phyloP scores from a whole-genome alignment of 78 protist species.

The Dictyostelium firmibasis region DNA sequence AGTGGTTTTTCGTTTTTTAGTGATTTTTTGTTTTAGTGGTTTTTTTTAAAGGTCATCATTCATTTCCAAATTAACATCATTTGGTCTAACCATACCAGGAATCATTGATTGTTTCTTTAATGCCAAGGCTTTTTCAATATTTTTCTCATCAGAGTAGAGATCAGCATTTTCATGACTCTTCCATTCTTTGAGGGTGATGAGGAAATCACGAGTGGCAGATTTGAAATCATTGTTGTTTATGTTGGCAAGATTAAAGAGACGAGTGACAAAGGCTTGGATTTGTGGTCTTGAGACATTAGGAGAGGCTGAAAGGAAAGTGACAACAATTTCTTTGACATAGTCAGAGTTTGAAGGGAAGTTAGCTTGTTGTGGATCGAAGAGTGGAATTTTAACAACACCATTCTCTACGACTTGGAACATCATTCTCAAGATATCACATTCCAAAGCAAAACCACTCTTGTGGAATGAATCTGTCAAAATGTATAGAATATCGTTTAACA shows the following conservation, averaged over 20 bases:
- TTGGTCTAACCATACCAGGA: slow-evolving; percentile 81
- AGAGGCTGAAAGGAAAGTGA: slow-evolving; percentile 31
- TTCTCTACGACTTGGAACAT: slow-evolving; percentile 77
- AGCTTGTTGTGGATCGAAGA: slow-evolving; percentile 15
- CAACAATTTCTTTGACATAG: slow-evolving; percentile 31
- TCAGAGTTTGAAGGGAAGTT: slow-evolving; percentile 16
- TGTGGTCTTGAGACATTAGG: slow-evolving; percentile 75
- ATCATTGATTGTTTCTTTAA: slow-evolving; percentile 29
- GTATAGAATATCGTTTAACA: slow-evolving; percentile 67
- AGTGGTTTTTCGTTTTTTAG: background rate
- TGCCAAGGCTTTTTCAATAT: slow-evolving; percentile 43
- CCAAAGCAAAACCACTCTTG: slow-evolving; percentile 80
- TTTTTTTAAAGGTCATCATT: background rate
- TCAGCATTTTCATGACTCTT: slow-evolving; percentile 66
- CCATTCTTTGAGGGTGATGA: slow-evolving; percentile 79
- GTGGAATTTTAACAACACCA: slow-evolving; percentile 68
- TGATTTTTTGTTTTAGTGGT: background rate
- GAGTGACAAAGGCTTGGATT: slow-evolving; percentile 14
- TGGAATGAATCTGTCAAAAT: slow-evolving; percentile 85
- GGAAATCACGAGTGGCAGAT: slow-evolving; percentile 79
- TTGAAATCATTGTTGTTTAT: slow-evolving; percentile 52
- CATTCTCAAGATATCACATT: slow-evolving; percentile 58
- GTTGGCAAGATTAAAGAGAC: slow-evolving; percentile 2
- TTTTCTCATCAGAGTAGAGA: slow-evolving; percentile 62
- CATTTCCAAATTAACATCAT: background rate